These are phyloP conservation scores for Amylostereum chailletii DNA, from an alignment of 1,284 basidiomycete genomes.

Conservation along the genomic window DNA sequence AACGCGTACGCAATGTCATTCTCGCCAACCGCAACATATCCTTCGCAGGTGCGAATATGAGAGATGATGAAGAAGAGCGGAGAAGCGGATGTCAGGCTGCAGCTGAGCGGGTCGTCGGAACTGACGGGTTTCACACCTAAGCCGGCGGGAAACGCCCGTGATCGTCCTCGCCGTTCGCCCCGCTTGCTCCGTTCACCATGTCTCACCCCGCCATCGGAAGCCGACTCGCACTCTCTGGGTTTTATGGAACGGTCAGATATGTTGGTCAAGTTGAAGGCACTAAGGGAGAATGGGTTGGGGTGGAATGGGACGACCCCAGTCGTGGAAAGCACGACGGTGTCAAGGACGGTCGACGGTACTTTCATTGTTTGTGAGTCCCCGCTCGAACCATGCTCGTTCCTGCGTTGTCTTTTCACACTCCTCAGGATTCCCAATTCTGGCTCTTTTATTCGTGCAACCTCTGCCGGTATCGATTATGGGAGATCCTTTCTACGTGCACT, in stretches of 20 bases:
- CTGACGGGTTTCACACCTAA: too few relatives aligned
- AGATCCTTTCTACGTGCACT: conserved; percentile 72
- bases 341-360: conserved; percentile 75
- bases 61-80: background rate
- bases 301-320: conserved; percentile 87
- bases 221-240: conserved; percentile 40
- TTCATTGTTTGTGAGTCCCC: conserved; percentile 59
- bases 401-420: conserved; percentile 7
- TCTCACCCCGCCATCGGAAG: conserved; percentile 31
- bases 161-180: too few relatives aligned
- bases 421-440: conserved; percentile 47
- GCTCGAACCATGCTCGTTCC: conserved; percentile 2
- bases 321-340: conserved; percentile 85
- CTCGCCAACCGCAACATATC: conserved; percentile 22
- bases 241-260: conserved; percentile 66
- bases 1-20: conserved; percentile 34
- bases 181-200: background rate
- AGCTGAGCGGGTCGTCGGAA: too few relatives aligned
- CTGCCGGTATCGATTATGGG: conserved; percentile 50
- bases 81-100: too few relatives aligned
- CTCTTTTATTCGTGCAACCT: conserved; percentile 66
- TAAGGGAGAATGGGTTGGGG: conserved; percentile 76
- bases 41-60: conserved; percentile 11
- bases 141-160: too few relatives aligned
- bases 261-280: conserved; percentile 61